Conservation (phyloP, 345 rosid genomes). For the Erysimum cheiranthoides region DNA sequence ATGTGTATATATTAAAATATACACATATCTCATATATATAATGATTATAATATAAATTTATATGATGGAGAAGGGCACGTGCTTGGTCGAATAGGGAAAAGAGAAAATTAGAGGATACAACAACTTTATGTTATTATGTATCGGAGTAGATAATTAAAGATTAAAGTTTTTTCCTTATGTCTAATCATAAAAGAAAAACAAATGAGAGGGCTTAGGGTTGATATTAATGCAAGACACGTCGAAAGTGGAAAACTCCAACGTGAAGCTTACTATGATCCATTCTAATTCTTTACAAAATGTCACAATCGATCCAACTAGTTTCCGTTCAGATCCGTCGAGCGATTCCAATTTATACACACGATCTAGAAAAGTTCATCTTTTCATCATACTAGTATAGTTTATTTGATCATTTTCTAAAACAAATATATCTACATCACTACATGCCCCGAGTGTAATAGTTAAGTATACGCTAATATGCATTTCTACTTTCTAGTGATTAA, state of each 20-base stretch:
- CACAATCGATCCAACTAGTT: slow-evolving; percentile 38
- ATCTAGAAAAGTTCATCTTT: slow-evolving; percentile 23
- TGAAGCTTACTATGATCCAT: slow-evolving; percentile 43
- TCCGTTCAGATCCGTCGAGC: slow-evolving; percentile 19
- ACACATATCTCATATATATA: too few species aligned
- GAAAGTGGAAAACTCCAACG: slow-evolving; percentile 44
- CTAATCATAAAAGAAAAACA: slow-evolving; percentile 22
- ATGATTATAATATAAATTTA: slow-evolving; percentile 5
- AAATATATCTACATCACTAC: slow-evolving; percentile 17
- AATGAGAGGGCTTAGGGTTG: slow-evolving; percentile 31
- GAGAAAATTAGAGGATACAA: slow-evolving; percentile 24
- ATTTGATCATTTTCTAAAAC: slow-evolving; percentile 14
- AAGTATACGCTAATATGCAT: background rate
- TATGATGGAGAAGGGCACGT: slow-evolving; percentile 46
- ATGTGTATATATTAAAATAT: background rate
- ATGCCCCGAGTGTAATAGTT: slow-evolving; percentile 5
- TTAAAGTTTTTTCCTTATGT: slow-evolving; percentile 10
- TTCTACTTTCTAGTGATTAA: background rate
- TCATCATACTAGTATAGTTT: slow-evolving; percentile 2
- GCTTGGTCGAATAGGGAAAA: slow-evolving; percentile 35
- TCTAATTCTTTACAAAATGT: slow-evolving; percentile 17
- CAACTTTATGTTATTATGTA: slow-evolving; percentile 29
- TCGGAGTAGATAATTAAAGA: slow-evolving; percentile 28
- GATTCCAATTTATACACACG: slow-evolving; percentile 18
- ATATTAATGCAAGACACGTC: slow-evolving; percentile 47